These are phyloP conservation scores for Helotiales sp. DNA, from an alignment of 2,329 filamentous ascomycete genomes.

Conservation along the genomic window DNA sequence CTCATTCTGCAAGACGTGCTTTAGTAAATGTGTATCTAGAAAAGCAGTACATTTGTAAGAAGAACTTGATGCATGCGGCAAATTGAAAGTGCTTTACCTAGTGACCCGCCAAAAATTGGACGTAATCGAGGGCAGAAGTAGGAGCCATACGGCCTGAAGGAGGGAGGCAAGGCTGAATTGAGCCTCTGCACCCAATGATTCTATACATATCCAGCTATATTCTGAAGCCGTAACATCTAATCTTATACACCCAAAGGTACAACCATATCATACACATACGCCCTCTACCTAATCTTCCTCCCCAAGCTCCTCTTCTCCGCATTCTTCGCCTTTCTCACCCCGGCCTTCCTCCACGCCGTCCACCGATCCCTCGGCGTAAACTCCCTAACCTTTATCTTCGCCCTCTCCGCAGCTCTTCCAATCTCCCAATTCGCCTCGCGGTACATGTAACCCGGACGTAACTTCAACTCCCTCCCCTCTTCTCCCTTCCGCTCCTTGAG, in stretches of 20 bases:
- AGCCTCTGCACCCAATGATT: neutral
- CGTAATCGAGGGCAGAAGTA: no score
- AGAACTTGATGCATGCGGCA: no score
- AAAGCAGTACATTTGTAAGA: no score
- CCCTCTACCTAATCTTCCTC: slow-evolving; percentile 44
- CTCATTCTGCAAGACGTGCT: no score
- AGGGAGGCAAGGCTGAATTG: neutral
- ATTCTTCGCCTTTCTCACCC: slow-evolving; percentile 53
- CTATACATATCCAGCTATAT: neutral
- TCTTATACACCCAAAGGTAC: neutral
- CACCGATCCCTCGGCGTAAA: slow-evolving; percentile 61
- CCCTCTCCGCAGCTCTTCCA: slow-evolving; percentile 65
- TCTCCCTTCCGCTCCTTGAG: slow-evolving; percentile 42
- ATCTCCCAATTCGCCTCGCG: slow-evolving; percentile 72
- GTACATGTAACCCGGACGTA: slow-evolving; percentile 65
- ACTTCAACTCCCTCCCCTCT: slow-evolving; percentile 44
- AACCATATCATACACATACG: neutral
- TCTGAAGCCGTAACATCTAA: neutral
- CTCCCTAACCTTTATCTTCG: slow-evolving; percentile 60
- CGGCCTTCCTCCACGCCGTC: slow-evolving; percentile 67
- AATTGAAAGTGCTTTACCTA: no score
- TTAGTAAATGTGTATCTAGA: no score
- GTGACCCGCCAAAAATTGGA: no score
- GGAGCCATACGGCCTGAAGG: no score
- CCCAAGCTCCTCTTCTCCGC: slow-evolving; percentile 59